Evolutionary conservation across 768 basidiomycete genomes (phyloP), one percentile per base, ranked within the genome.

Genomic region (Auricularia heimuer): DNA sequence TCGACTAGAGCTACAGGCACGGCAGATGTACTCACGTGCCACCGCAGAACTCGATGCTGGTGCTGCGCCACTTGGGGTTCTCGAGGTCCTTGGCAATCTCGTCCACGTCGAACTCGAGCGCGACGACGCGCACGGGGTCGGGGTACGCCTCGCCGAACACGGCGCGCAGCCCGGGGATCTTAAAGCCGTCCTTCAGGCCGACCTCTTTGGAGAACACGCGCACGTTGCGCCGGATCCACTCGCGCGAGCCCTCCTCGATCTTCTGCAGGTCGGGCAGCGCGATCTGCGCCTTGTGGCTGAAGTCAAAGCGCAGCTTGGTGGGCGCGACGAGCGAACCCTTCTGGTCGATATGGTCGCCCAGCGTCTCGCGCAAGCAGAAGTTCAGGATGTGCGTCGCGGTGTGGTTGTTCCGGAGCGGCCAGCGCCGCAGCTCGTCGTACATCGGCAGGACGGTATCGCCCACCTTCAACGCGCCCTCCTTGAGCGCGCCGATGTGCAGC

Each of bases 301-400:
- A 99, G 76, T 99, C 97, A 77, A 99, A 99, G 18, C 97, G 92
- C 33, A 99, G 84, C 75, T 97, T 98, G 29, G 87, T 85, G 0
- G 94, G 93, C 1, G 97, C 94, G 67, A 99, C 97, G 58, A 99
- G 85, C 3, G 97, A 98, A 37, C 97, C 97, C 73, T 92, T 97
- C 74, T 99, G 97, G 75, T 98, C 97, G 66, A 98, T 89, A 71
- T 98, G 97, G 73, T 98, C 94, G 33, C 97, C 97, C 11, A 98
- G 86, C 11, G 93, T 85, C 72, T 98, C 97, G 42, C 97, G 90
- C 3, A 99, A 84, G 63, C 80, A 85, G 72, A 82, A 99, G 79
- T 99, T 99, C 70, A 99, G 89, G 70, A 99, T 97, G 74, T 99
- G 97, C 0, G 97, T 99, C 24, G 89, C 97, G 34, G 97, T 98